phyloP scores from a whole-genome alignment of 2,329 filamentous ascomycete genomes.

The Hymenoscyphus infarciens region DNA sequence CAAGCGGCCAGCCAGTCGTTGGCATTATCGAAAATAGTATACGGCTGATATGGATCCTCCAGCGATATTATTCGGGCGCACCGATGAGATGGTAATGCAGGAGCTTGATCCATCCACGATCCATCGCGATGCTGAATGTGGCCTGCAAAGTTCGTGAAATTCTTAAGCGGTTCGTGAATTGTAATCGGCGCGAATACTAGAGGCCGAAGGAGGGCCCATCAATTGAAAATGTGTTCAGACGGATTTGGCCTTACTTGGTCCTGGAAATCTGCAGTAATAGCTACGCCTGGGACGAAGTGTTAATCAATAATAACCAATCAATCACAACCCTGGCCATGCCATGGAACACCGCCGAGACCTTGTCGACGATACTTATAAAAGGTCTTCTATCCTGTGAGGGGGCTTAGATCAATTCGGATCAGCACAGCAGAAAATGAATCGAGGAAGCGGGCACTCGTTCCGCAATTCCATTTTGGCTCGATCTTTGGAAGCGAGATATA shows the following conservation, averaged over 20 bases:
- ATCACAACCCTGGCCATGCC: neutral
- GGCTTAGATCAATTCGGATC: neutral
- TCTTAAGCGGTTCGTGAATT: neutral
- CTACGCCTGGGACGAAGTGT: too few species aligned
- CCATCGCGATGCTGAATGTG: neutral
- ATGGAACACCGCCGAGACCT: neutral
- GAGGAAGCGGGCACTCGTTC: constrained; percentile 11
- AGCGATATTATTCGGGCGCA: neutral
- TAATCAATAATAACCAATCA: neutral
- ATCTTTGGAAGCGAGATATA: neutral
- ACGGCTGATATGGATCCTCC: neutral
- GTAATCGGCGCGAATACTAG: too few species aligned
- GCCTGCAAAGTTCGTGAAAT: neutral
- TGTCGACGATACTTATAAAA: neutral
- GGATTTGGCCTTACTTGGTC: too few species aligned
- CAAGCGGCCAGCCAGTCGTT: neutral
- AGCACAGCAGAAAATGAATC: neutral
- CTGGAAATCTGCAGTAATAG: too few species aligned
- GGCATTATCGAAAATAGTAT: neutral
- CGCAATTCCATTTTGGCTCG: constrained; percentile 20
- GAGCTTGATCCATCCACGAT: neutral
- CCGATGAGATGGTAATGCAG: neutral
- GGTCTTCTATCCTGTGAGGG: neutral
- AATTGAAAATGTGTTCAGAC: neutral
- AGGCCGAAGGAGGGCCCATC: too few species aligned